Evolutionary conservation across 2,329 filamentous ascomycete species (phyloP), one percentile per base, ranked within the genome.

Genomic region (Xylaria hypoxylon): DNA sequence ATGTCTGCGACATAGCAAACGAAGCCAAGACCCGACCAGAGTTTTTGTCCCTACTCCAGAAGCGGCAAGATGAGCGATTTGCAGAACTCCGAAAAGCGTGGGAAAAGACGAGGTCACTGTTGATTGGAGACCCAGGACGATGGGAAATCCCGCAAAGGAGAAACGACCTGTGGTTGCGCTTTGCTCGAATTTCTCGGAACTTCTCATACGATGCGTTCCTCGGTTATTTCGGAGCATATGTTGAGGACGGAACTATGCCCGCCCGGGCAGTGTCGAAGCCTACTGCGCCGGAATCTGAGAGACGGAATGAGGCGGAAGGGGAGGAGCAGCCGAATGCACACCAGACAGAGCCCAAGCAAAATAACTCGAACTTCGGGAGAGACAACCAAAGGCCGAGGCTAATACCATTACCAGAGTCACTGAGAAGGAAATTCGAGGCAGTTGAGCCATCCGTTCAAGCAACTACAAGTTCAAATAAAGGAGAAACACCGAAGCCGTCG

Each of bases 201-300:
- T 65, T 56, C 26, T 65, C 62, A 17, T 65, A 35, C 35, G 57
- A 65, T 10, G 5, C 62, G 5, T 8, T 65, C 15, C 11, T 65
- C 10, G 26, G 35, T 3, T 65, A 50, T 42, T 65, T 65, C 22
- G 44, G 62, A 8, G 24, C 50, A 7, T 65, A 45, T 50, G 5
- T 38, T 13, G 50, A 8, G 62, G 51, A 0, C 7, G 31, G 40
- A 31, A 6, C 11, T 19, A 2, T 17, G 5, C 10, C 13, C 33
- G 17, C 1, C 31, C 11, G 17, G 35, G 5, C 15, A 15, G 11
- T 15, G 31, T 33, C 11, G 7, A 33, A 33, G 2, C 31, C 31
- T 33, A 8, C 31, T 10, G 31, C 2, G 11, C 31, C 31, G 4
- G 31, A 33, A 8, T 33, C 31, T 8, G 31, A 33, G 31, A 8